Base-by-base conservation (phyloP, 2,329 filamentous ascomycete species). In the Sodiomyces alkalinus region DNA sequence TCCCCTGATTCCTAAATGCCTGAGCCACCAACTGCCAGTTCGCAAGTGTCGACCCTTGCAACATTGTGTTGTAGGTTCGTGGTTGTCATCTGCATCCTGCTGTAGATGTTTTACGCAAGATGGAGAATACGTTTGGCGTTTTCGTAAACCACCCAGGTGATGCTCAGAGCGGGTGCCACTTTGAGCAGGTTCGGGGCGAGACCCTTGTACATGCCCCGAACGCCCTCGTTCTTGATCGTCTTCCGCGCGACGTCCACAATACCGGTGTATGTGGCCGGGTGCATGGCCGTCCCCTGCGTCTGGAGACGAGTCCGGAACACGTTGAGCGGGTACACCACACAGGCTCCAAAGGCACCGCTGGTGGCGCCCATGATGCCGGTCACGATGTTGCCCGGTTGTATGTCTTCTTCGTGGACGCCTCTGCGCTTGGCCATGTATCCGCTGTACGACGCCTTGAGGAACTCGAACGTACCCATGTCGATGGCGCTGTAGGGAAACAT, bases 401-500 rank as follows among this genome's bases (percentile, higher is more conserved):
- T 75, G 40, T 93, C 83, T 39, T 92, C 82, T 49, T 93, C 81
- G 43, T 83, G 76, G 39, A 80, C 74, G 23, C 75, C 72, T 7
- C 69, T 55, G 19, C 64, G 56, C 33, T 69, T 73, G 9, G 83
- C 80, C 45, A 83, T 80, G 38, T 76, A 75, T 4, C 56, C 56
- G 19, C 78, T 68, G 38, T 92, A 73, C 6, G 64, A 64, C 26
- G 69, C 72, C 55, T 98, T 98, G 36, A 94, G 67, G 34, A 90
- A 74, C 55, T 98, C 90, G 46, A 96, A 98, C 1, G 83, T 93
- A 39, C 82, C 83, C 45, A 98, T 77, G 48, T 98, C 90, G 46
- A 98, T 92, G 27, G 90, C 90, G 22, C 85, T 87, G 51, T 96
- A 98, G 0, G 90, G 90, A 44, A 98, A 98, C 74, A 96, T 94